Evolutionary conservation across 1,284 basidiomycete genomes (phyloP).

Genomic region (Meira miltonrushii): DNA sequence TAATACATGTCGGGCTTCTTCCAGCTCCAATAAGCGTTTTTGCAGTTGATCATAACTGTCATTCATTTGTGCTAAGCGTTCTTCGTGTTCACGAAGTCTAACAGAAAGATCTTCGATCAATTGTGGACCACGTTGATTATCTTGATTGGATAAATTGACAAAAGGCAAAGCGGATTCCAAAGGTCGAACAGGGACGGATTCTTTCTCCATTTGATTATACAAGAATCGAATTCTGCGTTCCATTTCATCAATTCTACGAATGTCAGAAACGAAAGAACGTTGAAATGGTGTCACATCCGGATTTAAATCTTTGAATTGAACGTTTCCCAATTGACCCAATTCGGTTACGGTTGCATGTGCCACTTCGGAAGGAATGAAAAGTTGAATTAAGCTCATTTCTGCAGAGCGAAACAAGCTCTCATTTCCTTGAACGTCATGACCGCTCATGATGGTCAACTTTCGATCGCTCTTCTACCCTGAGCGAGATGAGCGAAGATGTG

Average conservation of each 20-base stretch:
- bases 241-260: slow-evolving; percentile 92
- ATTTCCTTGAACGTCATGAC: slow-evolving; percentile 14
- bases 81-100: slow-evolving; percentile 81
- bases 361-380: slow-evolving; percentile 95
- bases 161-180: slow-evolving; percentile 51
- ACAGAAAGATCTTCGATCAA: slow-evolving; percentile 88
- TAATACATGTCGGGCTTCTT: slow-evolving; percentile 84
- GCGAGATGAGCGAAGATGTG: neutral
- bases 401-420: slow-evolving; percentile 51
- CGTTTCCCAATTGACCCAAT: slow-evolving; percentile 87
- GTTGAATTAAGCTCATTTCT: slow-evolving; percentile 89
- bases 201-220: slow-evolving; percentile 73
- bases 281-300: slow-evolving; percentile 94
- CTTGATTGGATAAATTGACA: slow-evolving; percentile 57
- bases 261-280: slow-evolving; percentile 93
- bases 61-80: slow-evolving; percentile 84
- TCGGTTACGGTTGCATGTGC: slow-evolving; percentile 93
- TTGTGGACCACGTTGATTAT: slow-evolving; percentile 61
- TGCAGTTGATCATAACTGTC: slow-evolving; percentile 83
- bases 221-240: slow-evolving; percentile 89
- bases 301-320: slow-evolving; percentile 98
- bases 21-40: slow-evolving; percentile 76
- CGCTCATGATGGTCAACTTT: slow-evolving; percentile 9
- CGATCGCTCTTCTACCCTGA: neutral
- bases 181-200: slow-evolving; percentile 67